Base-by-base conservation (phyloP, 106 monocot genomes). In the Apostasia shenzhenica region DNA sequence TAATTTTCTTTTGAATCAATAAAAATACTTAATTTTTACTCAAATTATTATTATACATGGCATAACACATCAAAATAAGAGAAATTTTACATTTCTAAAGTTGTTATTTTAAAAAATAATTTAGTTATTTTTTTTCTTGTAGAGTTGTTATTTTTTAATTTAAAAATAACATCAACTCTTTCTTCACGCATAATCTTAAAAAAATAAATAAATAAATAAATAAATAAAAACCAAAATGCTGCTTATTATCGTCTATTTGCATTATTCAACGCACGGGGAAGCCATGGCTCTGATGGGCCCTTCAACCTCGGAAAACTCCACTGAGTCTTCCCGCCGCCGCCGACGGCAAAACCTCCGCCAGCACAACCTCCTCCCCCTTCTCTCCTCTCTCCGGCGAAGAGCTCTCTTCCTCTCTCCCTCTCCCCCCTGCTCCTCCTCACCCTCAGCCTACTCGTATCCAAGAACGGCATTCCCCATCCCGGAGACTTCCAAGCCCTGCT, bases 281-380 rank as follows among this genome's bases (percentile, higher is more conserved):
- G 70, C 88, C 81, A 88, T 5, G 88, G 71, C 0, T 88, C 82
- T 37, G 70, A 52, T 4, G 82, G 84, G 41, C 73, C 26, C 54
- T 74, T 64, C n/a, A 81, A 68, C 69, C 45, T 65, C 10, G 88
- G 81, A 61, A 84, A 54, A 37, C 47, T 73, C 55, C 67, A 69
- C 2, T 8, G 60, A n/a, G 64, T 1, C 50, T 74, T 66, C 47
- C 64, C 45, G 38, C 37, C 10, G 2, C 14, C 61, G 38, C 37
- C 1, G 41, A 0, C 26, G 8, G 1, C 47, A 4, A 5, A 8
- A 55, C 2, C 57, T 45, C 6, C 51, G 2, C 2, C 61, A 45
- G 43, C 3, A 10, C 43, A 14, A 13, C 4, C 37, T 9, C 41
- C 2, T 53, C 8, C 1, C 43, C 46, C 8, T 12, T 44, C 49